phyloP scores from a whole-genome alignment of 495 filamentous ascomycete species.

The Xylaria acuta region DNA sequence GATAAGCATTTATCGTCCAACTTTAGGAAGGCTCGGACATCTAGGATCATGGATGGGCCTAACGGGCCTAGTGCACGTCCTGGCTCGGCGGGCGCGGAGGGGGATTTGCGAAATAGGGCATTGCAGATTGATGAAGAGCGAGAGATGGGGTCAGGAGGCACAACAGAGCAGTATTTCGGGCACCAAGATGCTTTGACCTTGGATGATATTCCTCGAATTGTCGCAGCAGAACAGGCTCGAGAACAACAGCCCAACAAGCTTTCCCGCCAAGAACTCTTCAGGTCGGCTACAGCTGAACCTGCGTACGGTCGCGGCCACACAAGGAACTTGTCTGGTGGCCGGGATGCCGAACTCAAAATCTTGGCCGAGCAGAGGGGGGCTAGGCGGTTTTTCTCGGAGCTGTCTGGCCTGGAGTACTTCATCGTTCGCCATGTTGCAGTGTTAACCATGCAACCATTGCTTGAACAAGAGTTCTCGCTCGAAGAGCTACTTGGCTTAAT shows the following conservation, averaged over 20 bases:
- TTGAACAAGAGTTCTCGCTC: slow-evolving; percentile 87
- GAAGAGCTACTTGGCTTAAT: slow-evolving; percentile 96
- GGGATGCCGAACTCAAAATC: slow-evolving; percentile 56
- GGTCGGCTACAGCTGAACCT: slow-evolving; percentile 67
- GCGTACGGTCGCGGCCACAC: slow-evolving; percentile 77
- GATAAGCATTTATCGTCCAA: slow-evolving; percentile 93
- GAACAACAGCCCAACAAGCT: slow-evolving; percentile 86
- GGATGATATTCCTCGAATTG: slow-evolving; percentile 97
- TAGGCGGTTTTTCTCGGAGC: slow-evolving; percentile 93
- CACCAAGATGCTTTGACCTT: slow-evolving; percentile 89
- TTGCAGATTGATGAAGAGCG: slow-evolving; percentile 88
- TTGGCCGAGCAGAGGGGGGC: slow-evolving; percentile 57
- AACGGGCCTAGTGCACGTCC: slow-evolving; percentile 78
- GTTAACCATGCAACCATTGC: slow-evolving; percentile 89
- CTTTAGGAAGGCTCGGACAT: slow-evolving; percentile 86
- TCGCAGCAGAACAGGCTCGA: slow-evolving; percentile 92
- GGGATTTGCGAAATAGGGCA: slow-evolving; percentile 61
- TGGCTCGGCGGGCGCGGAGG: slow-evolving; percentile 77
- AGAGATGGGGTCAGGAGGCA: slow-evolving; percentile 73
- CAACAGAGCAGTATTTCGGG: slow-evolving; percentile 81
- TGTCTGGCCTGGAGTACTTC: slow-evolving; percentile 95
- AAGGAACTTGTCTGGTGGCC: slow-evolving; percentile 73
- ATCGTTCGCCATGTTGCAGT: slow-evolving; percentile 96
- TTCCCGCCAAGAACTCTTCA: slow-evolving; percentile 74
- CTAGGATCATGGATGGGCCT: slow-evolving; percentile 90